Percentiles rank a stretch among this genome's conserved stretches.
Conservation (phyloP, 805 yeast genomes). For the Pichia ethanolica region DNA sequence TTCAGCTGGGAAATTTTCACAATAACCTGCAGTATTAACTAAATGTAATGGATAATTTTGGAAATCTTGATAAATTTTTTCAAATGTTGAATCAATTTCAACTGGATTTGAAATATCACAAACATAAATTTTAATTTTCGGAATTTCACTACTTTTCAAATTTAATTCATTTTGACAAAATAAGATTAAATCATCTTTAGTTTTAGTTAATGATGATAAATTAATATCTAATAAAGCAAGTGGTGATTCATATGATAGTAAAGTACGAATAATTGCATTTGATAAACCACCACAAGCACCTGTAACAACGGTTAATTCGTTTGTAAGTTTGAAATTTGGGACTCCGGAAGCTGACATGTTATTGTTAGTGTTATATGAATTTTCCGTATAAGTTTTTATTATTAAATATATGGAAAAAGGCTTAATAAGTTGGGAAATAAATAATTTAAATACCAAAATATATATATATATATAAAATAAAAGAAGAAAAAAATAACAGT, state of each 20-base stretch:
- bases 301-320: conserved; percentile 63
- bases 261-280: conserved; percentile 53
- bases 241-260: conserved; percentile 70
- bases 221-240: conserved; percentile 67
- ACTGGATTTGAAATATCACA: conserved; percentile 66
- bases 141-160: conserved; percentile 24
- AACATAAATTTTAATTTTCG: conserved; percentile 52
- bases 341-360: conserved; percentile 25
- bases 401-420: neutral
- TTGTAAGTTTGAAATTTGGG: conserved; percentile 62
- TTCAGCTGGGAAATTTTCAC: conserved; percentile 72
- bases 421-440: too few relatives aligned
- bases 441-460: too few relatives aligned
- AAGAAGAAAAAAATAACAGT: too few relatives aligned
- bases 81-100: conserved; percentile 50
- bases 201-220: conserved; percentile 50
- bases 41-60: conserved; percentile 56
- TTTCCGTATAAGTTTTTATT: neutral
- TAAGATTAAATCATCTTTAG: conserved; percentile 37
- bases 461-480: too few relatives aligned
- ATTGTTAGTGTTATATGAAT: neutral
- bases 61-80: conserved; percentile 48
- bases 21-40: conserved; percentile 78
- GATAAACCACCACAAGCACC: conserved; percentile 82
- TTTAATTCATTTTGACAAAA: conserved; percentile 23